These are phyloP conservation scores for Trametes sp. DNA, from an alignment of 1,284 basidiomycete species.

Conservation along the genomic window DNA sequence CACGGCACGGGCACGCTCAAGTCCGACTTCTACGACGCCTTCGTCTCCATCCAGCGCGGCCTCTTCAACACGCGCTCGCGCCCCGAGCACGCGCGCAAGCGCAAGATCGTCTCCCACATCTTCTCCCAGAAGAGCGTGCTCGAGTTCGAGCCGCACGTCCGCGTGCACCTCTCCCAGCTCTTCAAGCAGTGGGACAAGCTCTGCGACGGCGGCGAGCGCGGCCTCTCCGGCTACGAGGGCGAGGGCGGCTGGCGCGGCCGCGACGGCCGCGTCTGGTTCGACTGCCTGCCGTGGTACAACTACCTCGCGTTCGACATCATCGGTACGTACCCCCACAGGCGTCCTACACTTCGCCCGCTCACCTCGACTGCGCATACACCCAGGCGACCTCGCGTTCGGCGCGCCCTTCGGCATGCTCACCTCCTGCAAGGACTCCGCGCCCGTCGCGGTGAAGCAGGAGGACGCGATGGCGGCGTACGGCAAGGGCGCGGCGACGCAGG, in stretches of 20 bases:
- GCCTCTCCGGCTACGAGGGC: conserved; percentile 64
- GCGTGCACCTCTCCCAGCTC: conserved; percentile 66
- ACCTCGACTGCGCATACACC: not conserved
- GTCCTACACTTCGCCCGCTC: not conserved
- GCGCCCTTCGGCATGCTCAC: conserved; percentile 91
- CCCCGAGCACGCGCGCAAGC: conserved; percentile 85
- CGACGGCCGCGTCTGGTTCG: conserved; percentile 72
- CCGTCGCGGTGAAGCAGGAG: conserved; percentile 58
- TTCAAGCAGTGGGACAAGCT: conserved; percentile 85
- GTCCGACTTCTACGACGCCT: conserved; percentile 76
- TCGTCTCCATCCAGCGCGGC: conserved; percentile 75
- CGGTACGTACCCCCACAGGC: conserved; percentile 40
- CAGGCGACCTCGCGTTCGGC: conserved; percentile 85
- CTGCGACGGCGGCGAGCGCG: conserved; percentile 62
- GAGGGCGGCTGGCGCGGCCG: conserved; percentile 71
- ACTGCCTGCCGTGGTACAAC: conserved; percentile 80
- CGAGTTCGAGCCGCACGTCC: conserved; percentile 83
- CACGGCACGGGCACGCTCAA: conserved; percentile 85
- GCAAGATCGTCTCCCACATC: conserved; percentile 89
- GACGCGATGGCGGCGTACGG: conserved; percentile 67
- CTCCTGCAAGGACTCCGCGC: conserved; percentile 76
- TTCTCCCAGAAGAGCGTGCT: conserved; percentile 86
- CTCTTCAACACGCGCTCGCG: conserved; percentile 90
- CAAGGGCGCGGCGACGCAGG: conserved; percentile 50
- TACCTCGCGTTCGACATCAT: conserved; percentile 92